Evolutionary conservation across 2,329 filamentous ascomycete genomes (phyloP), one percentile per base, ranked within the genome.

Genomic region (Colletotrichum eremochloae): DNA sequence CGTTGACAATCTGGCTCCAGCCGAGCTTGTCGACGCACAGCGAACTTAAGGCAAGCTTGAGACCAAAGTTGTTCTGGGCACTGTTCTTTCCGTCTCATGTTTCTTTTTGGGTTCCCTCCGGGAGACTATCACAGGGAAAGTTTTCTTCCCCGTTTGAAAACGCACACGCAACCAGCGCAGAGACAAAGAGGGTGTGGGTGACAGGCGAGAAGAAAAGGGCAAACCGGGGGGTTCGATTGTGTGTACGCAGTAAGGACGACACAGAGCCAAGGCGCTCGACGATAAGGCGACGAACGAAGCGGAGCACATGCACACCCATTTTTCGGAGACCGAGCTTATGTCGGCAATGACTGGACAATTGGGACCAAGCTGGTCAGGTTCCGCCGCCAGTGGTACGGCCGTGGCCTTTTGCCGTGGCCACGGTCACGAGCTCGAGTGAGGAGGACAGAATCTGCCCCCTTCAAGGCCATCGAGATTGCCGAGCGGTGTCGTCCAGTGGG

Each of bases 271-370:
- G 52, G 38, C 14, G 40, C 56, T 46, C 44, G n/a, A 61, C 14
- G 64, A 67, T 61, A 67, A 67, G 64, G 64, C 44, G 50, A 14
- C 31, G 62, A 20, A n/a, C 52, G 33, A 33, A 52, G 65, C 57
- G 65, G 65, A 63, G 56, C 48, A 63, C 31, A n/a, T 12, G 15
- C 33, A 38, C 53, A 56, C 33, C n/a, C 20, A 12, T 12, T 29
- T 42, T 40, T 67, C 65, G 65, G 65, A 67, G 46, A 67, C 65
- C 65, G 65, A 63, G 48, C 44, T 55, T 2, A 40, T 24, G 42
- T 38, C 31, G 38, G 33, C 46, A 20, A 5, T 24, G 29, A 38
- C 20, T 50, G 46, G 46, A 40, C 46, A 40, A 46, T 20, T 33
- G 24, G 57, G 8, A 20, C 2, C 40, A n/a, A 31, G n/a, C 55